Percentiles rank a stretch among this genome's conserved stretches.
phyloP scores from a whole-genome alignment of 1,139 yeast genomes.

The Geotrichum klebahnii region DNA sequence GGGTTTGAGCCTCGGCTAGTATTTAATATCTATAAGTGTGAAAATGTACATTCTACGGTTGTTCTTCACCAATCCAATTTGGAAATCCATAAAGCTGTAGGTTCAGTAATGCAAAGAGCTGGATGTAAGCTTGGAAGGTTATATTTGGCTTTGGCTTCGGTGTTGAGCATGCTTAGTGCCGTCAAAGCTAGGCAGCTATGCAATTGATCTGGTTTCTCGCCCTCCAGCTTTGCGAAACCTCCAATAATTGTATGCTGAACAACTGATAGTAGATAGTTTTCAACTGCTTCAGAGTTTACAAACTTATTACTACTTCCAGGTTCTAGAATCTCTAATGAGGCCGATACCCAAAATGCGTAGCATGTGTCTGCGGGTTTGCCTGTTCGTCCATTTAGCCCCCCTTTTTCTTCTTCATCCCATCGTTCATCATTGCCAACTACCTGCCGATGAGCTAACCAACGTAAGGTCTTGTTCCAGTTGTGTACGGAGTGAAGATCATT shows the following conservation, averaged over 20 bases:
- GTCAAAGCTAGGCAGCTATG: slow-evolving; percentile 43
- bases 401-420: slow-evolving; percentile 48
- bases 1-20: slow-evolving; percentile 1
- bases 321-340: slow-evolving; percentile 26
- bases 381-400: slow-evolving; percentile 85
- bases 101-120: slow-evolving; percentile 27
- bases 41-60: background rate
- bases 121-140: slow-evolving; percentile 29
- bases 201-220: slow-evolving; percentile 51
- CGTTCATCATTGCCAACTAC: slow-evolving; percentile 35
- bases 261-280: slow-evolving; percentile 48
- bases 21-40: background rate
- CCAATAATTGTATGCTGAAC: slow-evolving; percentile 70
- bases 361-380: slow-evolving; percentile 88
- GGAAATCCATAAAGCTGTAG: slow-evolving; percentile 19
- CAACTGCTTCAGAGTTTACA: slow-evolving; percentile 42
- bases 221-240: slow-evolving; percentile 73
- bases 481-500: slow-evolving; percentile 20
- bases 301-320: slow-evolving; percentile 29
- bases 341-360: slow-evolving; percentile 85
- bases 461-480: slow-evolving; percentile 44
- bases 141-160: slow-evolving; percentile 6
- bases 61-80: background rate
- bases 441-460: slow-evolving; percentile 67
- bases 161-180: slow-evolving; percentile 35